Evolutionary conservation across 106 monocot species (phyloP).

Genomic region (Gastrodia elata): DNA sequence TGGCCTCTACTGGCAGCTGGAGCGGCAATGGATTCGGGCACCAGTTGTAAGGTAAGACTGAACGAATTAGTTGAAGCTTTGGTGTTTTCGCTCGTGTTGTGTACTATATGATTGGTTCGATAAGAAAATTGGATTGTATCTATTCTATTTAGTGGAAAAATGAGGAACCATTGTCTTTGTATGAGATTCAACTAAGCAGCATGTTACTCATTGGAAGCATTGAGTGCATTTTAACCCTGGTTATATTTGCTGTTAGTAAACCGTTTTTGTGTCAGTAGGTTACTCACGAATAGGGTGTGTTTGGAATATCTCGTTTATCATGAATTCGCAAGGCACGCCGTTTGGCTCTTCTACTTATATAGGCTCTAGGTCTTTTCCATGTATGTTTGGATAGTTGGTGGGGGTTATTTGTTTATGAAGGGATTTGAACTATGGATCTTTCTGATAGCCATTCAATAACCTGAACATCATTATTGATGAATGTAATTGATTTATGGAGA

Average conservation of each 20-base stretch:
- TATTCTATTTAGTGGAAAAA: background rate
- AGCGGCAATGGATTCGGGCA: slow-evolving; percentile 30
- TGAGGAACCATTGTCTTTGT: background rate
- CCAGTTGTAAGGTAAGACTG: slow-evolving; percentile 23
- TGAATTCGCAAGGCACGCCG: background rate
- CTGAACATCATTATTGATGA: background rate
- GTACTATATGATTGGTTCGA: background rate
- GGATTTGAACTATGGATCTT: background rate
- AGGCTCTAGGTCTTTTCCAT: background rate
- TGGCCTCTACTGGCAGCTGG: background rate
- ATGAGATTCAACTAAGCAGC: background rate
- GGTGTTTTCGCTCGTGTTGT: background rate
- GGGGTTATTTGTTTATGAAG: background rate
- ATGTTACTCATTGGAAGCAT: background rate
- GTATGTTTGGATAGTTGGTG: background rate
- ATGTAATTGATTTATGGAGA: background rate
- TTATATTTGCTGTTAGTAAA: background rate
- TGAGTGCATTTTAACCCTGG: background rate
- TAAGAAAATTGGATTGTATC: slow-evolving; percentile 4
- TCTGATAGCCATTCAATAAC: background rate
- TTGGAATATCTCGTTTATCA: background rate
- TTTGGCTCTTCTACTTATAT: background rate
- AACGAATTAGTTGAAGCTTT: background rate
- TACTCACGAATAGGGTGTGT: background rate
- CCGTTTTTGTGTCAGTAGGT: background rate